Conservation (phyloP, 2,329 filamentous ascomycete species). For the Aureobasidium sp. region DNA sequence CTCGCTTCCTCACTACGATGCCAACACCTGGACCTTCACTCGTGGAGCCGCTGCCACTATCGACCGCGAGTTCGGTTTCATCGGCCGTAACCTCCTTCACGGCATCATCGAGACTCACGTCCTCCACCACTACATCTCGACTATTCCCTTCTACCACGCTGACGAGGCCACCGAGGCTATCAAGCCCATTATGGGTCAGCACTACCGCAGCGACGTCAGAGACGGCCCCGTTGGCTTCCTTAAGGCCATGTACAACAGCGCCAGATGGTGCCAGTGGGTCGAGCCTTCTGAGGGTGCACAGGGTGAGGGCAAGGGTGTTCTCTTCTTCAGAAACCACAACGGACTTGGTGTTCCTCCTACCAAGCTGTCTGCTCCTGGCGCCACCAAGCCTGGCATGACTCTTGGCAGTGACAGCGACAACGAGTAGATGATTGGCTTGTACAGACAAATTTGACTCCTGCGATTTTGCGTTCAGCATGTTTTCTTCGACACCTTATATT, state of each 20-base stretch:
- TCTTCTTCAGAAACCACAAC: constrained; percentile 96
- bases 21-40: constrained; percentile 81
- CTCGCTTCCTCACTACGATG: constrained; percentile 82
- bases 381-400: constrained; percentile 3
- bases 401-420: constrained; percentile 10
- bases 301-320: constrained; percentile 72
- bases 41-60: constrained; percentile 93
- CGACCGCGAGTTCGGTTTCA: constrained; percentile 94
- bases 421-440: constrained; percentile 8
- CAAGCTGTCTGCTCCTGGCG: constrained; percentile 19
- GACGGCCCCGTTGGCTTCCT: constrained; percentile 78
- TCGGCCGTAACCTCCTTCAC: constrained; percentile 83
- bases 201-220: constrained; percentile 79
- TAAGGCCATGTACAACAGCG: constrained; percentile 68
- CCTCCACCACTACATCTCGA: constrained; percentile 93
- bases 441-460: constrained; percentile 1
- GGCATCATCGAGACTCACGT: constrained; percentile 98
- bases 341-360: constrained; percentile 60
- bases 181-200: constrained; percentile 86
- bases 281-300: constrained; percentile 77
- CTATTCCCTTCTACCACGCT: constrained; percentile 93
- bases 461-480: constrained; percentile 9
- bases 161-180: constrained; percentile 92
- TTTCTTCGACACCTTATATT: neutral
- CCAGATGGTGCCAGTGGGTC: constrained; percentile 92